Evolutionary conservation across 129 eudicot genomes (phyloP), one percentile per base, ranked within the genome.

Genomic region (Tagetes patula): DNA sequence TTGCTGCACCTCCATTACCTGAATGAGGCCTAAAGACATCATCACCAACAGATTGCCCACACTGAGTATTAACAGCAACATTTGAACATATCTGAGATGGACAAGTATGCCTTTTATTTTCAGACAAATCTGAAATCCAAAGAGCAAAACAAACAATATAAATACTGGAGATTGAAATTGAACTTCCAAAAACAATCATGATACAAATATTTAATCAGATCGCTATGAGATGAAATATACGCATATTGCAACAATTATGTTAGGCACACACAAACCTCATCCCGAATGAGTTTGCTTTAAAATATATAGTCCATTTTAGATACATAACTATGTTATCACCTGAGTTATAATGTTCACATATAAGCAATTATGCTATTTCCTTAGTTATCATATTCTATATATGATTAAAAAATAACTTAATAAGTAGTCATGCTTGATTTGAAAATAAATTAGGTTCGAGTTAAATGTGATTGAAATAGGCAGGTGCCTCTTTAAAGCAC

Each of bases 51-150:
- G 73, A 59, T 53, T 71, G 83, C 69, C 40, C 45, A 34, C 50
- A 40, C 37, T 43, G 59, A 45, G 71, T 32, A 64, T 74, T 68
- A 75, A 60, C 74, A 31, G 62, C 37, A 64, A 48, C 1, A 40
- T 67, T 12, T 39, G 67, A 48, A 32, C 14, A 80, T 20, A 61
- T 38, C 9, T 68, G 61, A 70, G 77, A 37, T 47, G 48, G 11
- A 62, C 50, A 60, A 13, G 5, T 64, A 7, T 5, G 20, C n/a
- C 34, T 69, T 30, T 32, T 64, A 20, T 62, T 68, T 73, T 69
- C 48, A 64, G 67, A 67, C 20, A 69, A 46, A 56, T 80, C 89
- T 89, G 90, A 78, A 67, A 46, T 47, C 50, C 40, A 3, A 30
- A 69, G 12, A 43, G 33, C 43, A 55, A 61, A 47, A 53, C 53